phyloP scores from a whole-genome alignment of 1,139 yeast genomes.

The Saccharomyces pastorianus region DNA sequence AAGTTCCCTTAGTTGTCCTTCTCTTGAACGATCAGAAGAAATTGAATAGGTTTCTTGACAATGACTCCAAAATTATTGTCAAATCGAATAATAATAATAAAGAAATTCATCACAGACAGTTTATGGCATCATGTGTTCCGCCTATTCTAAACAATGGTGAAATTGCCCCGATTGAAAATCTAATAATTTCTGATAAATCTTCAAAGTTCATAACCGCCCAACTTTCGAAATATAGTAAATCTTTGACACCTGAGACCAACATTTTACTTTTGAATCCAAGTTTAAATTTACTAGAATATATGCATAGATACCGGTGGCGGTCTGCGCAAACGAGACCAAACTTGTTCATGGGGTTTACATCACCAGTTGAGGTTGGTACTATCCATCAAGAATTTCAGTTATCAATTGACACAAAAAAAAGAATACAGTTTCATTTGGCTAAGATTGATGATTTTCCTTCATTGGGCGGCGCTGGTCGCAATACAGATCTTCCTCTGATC shows the following conservation, averaged over 20 bases:
- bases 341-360: constrained; percentile 42
- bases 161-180: constrained; percentile 39
- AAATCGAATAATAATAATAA: constrained; percentile 12
- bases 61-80: constrained; percentile 34
- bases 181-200: constrained; percentile 40
- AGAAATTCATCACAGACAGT: constrained; percentile 13
- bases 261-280: constrained; percentile 73
- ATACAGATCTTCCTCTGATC: background rate
- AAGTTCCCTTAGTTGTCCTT: constrained; percentile 36
- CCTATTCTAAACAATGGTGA: constrained; percentile 32
- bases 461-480: background rate
- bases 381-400: constrained; percentile 2
- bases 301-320: constrained; percentile 50
- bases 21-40: constrained; percentile 37
- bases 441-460: background rate
- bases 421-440: background rate
- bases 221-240: constrained; percentile 37
- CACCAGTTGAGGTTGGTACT: background rate
- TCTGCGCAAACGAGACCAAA: constrained; percentile 40
- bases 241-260: constrained; percentile 40
- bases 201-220: constrained; percentile 46
- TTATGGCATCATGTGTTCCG: constrained; percentile 34
- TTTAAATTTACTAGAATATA: constrained; percentile 50
- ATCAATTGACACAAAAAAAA: background rate
- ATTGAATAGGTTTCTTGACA: constrained; percentile 36